Evolutionary conservation across 495 filamentous ascomycete genomes (phyloP), one percentile per base, ranked within the genome.

Genomic region (Penicillium atrosanguineum): DNA sequence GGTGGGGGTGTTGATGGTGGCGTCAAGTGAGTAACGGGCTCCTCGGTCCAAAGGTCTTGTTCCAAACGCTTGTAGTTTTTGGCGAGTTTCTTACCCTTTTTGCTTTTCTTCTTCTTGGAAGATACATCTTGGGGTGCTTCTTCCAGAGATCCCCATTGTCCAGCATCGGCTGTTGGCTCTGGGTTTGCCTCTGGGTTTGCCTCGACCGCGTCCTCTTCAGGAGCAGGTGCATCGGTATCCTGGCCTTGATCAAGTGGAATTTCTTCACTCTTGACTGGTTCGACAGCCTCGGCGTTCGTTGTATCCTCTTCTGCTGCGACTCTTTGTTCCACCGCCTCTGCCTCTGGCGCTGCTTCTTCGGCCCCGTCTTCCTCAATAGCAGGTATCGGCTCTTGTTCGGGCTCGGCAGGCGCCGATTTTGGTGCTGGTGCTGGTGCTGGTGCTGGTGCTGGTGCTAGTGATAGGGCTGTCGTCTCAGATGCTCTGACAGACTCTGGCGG

Each of bases 1-100:
- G 57, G 63, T 18, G 68, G 70, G 39, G 74, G 74, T 20, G 74
- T 77, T 19, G 62, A 67, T 28, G 74, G 74, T 1, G 74, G 74
- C 3, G 74, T 77, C 47, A 74, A 44, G 43, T 62, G 70, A 20
- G 65, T 52, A 7, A 59, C 44, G 20, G 53, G 40, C 23, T 70
- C 61, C 19, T 66, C 63, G 16, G 51, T 16, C 8, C 49, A 34
- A 6, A 21, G 43, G 43, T 44, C 34, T 9, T 29, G 39, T 31
- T 45, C 31, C 31, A 34, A 14, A 34, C 1, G 6, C 14, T 52
- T 51, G 25, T 25, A 53, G 40, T 48, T 48, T 29, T 43, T 46
- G n/a, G 62, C 54, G 31, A 58, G 57, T 52, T 68, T 71, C 34
- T 61, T 66, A 8, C 48, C 54, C 34, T 67, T 68, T 55, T 65